phyloP scores from a whole-genome alignment of 176 grass and related monocot species.

The Lolium perenne region DNA sequence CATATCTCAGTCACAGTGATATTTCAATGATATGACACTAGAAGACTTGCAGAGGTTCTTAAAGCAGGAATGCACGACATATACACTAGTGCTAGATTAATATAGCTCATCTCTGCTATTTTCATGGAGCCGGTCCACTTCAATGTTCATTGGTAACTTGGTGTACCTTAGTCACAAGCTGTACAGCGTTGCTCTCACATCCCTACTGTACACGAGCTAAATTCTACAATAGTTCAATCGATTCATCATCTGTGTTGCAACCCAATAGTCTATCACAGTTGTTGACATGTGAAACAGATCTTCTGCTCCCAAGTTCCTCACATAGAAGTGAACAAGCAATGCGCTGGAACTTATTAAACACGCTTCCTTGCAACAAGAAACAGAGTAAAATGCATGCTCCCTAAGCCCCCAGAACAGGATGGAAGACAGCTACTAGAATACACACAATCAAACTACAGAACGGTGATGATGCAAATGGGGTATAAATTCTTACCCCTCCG shows the following conservation, averaged over 20 bases:
- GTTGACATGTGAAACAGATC: background rate
- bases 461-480: background rate
- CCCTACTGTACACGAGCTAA: background rate
- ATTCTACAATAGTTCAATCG: background rate
- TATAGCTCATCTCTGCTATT: background rate
- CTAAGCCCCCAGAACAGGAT: background rate
- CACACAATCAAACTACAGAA: background rate
- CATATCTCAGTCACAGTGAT: background rate
- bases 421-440: background rate
- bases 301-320: background rate
- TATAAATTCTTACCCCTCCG: slow-evolving; percentile 67
- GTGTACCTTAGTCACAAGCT: background rate
- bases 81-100: background rate
- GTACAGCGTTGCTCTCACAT: background rate
- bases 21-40: slow-evolving; percentile 13
- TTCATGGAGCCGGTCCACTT: background rate
- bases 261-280: background rate
- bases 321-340: background rate
- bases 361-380: background rate
- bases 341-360: background rate
- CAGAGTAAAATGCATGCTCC: background rate
- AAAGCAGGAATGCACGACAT: background rate
- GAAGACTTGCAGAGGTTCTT: background rate
- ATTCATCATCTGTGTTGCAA: background rate
- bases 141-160: no score